Base-by-base conservation (phyloP, 768 basidiomycete genomes). In the Boletus rex-veris region DNA sequence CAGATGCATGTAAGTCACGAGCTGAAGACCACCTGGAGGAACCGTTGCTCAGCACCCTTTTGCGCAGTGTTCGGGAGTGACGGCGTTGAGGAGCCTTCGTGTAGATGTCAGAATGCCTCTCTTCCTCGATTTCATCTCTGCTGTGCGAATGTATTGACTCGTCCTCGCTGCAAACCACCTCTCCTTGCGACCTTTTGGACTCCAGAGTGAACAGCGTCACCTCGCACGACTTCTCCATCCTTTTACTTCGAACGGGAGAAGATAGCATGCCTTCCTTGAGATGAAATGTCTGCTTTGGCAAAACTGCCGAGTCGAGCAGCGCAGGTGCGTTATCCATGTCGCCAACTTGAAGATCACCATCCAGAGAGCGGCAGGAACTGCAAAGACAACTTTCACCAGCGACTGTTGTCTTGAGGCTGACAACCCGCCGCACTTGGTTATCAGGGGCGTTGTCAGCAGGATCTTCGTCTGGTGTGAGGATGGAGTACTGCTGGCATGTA, bases 1-100 rank as follows among this genome's bases (percentile, higher is more conserved):
- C 60, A 4, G 71, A 72, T 10, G 70, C 69, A 44, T 76, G 74
- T 21, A 58, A 44, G 36, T 70, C 66, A 21, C 62, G 51, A 44
- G 54, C 55, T 16, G 55, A 63, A 35, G 54, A 57, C 18, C 52
- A 48, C 36, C 56, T 57, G 28, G 58, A 56, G 10, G 24, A 0
- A 48, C 44, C 31, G 7, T 38, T 16, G 6, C 10, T 18, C 2
- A 31, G 28, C 8, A 7, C 5, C 21, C 7, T 30, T 24, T 45
- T 49, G 21, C 1, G 33, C 10, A 24, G 35, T 15, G 58, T 37
- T 38, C 54, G 51, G 11, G 65, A 53, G 44, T 14, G 33, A 36
- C 30, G 58, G 21, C 56, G 64, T 26, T 55, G 57, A 12, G 63
- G 68, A 10, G 45, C 61, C 41, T 50, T 50, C 0, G 56, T 64